phyloP scores from a whole-genome alignment of 768 basidiomycete species.

The Auricularia sp. region DNA sequence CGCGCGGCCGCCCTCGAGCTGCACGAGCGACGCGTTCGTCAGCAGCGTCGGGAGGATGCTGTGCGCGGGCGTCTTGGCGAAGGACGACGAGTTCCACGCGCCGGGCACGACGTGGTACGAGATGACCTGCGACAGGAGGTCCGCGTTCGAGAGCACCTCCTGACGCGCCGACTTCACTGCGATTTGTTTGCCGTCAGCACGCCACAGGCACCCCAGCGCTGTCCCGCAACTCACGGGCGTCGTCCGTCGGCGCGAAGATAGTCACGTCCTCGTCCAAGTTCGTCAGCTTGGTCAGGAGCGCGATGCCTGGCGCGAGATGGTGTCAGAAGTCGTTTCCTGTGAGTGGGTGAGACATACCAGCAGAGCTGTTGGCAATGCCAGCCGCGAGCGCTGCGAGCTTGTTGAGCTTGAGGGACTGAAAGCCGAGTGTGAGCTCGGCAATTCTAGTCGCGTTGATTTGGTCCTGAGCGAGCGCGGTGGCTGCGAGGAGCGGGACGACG shows the following conservation, averaged over 20 bases:
- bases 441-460: constrained; percentile 18
- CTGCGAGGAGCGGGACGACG: constrained; percentile 13
- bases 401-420: constrained; percentile 32
- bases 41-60: constrained; percentile 60
- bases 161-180: constrained; percentile 21
- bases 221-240: constrained; percentile 34
- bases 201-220: background rate
- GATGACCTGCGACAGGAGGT: constrained; percentile 35
- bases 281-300: background rate
- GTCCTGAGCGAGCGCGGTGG: constrained; percentile 21
- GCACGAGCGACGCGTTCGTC: constrained; percentile 34
- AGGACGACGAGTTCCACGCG: constrained; percentile 26
- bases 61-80: constrained; percentile 40
- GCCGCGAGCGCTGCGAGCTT: constrained; percentile 29
- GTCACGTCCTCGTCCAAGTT: constrained; percentile 28
- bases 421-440: constrained; percentile 24
- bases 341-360: constrained; percentile 34
- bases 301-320: constrained; percentile 1
- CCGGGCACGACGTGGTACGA: constrained; percentile 50
- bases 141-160: constrained; percentile 24
- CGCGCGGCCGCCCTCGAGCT: constrained; percentile 45
- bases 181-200: background rate
- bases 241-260: constrained; percentile 48
- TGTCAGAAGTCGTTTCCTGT: constrained; percentile 19
- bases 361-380: constrained; percentile 32